phyloP scores from a whole-genome alignment of 305 asterid genomes.

The Fraxinus velutina region DNA sequence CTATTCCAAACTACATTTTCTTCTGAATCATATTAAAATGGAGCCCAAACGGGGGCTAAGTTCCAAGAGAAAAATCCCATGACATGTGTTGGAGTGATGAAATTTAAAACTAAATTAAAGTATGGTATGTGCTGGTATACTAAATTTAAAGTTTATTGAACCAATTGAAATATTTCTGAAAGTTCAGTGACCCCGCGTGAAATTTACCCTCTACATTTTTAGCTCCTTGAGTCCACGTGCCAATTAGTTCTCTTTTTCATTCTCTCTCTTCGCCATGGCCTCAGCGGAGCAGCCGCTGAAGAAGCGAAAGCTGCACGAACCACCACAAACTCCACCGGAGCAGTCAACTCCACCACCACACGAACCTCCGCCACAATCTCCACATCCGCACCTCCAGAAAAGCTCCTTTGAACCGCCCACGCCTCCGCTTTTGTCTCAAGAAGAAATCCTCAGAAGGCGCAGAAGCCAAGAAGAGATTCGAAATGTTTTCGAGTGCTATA shows the following conservation, averaged over 20 bases:
- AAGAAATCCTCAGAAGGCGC: conserved; percentile 61
- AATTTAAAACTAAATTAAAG: no score
- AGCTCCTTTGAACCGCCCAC: conserved; percentile 32
- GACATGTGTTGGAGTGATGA: not conserved
- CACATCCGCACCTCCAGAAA: conserved; percentile 25
- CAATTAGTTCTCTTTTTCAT: not conserved
- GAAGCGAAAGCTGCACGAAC: conserved; percentile 74
- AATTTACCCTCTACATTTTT: not conserved
- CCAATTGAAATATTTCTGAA: not conserved
- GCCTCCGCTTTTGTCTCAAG: conserved; percentile 56
- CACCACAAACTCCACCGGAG: conserved; percentile 30
- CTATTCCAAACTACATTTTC: no score
- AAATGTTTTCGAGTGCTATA: conserved; percentile 60
- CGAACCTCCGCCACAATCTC: conserved; percentile 37
- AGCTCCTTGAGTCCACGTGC: conserved; percentile 13
- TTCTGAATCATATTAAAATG: no score
- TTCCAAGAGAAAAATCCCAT: no score
- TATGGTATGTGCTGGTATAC: not conserved
- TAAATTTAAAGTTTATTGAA: not conserved
- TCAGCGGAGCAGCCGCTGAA: conserved; percentile 88
- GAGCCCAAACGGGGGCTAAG: no score
- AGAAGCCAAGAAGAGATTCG: conserved; percentile 81
- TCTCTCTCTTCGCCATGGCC: conserved; percentile 44
- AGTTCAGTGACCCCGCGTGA: not conserved
- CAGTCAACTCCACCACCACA: conserved; percentile 32